Evolutionary conservation across 2,329 filamentous ascomycete species (phyloP), one percentile per base, ranked within the genome.

Genomic region (Phyllosticta citrichinensis): DNA sequence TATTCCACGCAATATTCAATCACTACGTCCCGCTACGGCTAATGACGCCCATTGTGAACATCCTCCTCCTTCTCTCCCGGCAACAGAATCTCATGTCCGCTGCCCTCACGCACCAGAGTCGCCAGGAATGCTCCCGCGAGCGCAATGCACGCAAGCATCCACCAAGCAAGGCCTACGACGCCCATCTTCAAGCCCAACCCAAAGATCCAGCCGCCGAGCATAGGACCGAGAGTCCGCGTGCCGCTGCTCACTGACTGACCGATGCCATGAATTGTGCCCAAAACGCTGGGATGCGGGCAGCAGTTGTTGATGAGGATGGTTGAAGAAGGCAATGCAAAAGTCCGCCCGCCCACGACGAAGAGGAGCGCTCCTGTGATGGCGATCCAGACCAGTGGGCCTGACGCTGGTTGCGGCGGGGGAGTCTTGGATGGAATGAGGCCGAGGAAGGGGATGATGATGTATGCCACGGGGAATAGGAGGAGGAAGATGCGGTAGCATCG

Each of bases 81-180:
- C 1, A 87, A 69, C 76, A 83, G 78, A 54, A 87, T 82, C 69
- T 87, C 85, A 68, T 87, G 84, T 0, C 85, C 85, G 66, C 85
- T 75, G 0, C 85, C 84, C 65, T 87, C 85, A 57, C 73, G 74
- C 9, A 87, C 81, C 62, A 81, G 78, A 65, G 79, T 77, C 58
- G 81, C 85, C 5, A 80, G 78, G 4, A 81, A 62, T 19, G 78
- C 70, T 0, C 80, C 81, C 22, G 75, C 71, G 0, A 81, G 64
- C 0, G 82, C 82, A 8, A 84, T 73, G 2, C 72, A 70, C 11
- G 77, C 77, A 51, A 86, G 68, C 0, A 75, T 74, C 83, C 83
- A 86, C 74, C 81, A 86, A 0, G 82, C 80, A 8, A 80, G 74
- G 0, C 84, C 85, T 0, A 87, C 79, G 2, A 85, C 65, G 0